Evolutionary conservation across 768 basidiomycete species (phyloP).

Genomic region (Chalciporus chontae): DNA sequence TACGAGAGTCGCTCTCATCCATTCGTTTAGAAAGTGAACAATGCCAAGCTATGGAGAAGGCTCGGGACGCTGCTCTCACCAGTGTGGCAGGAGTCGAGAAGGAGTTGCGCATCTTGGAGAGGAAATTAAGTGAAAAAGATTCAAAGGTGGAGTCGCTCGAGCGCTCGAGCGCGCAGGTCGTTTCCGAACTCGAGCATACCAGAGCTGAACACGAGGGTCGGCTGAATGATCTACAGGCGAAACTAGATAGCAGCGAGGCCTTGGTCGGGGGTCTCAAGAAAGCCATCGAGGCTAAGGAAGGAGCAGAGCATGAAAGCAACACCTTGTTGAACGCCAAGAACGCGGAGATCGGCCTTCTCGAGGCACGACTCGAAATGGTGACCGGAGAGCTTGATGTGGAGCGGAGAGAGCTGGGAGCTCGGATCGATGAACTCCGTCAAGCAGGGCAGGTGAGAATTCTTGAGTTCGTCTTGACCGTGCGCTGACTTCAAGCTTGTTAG

Average conservation of each 20-base stretch:
- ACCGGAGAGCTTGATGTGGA: conserved; percentile 53
- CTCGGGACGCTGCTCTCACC: conserved; percentile 41
- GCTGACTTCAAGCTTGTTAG: conserved; percentile 35
- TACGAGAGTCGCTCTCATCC: conserved; percentile 38
- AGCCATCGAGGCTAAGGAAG: conserved; percentile 50
- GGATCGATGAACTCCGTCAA: conserved; percentile 80
- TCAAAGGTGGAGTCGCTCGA: conserved; percentile 47
- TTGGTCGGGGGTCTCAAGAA: conserved; percentile 49
- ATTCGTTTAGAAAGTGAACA: conserved; percentile 21
- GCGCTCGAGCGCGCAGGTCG: conserved; percentile 35
- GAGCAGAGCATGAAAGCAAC: conserved; percentile 46
- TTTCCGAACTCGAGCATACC: conserved; percentile 43
- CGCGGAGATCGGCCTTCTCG: conserved; percentile 55
- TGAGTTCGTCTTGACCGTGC: neutral
- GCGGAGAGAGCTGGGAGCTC: conserved; percentile 59
- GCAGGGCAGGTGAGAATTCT: conserved; percentile 73
- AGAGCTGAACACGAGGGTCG: conserved; percentile 44
- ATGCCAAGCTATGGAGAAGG: conserved; percentile 35
- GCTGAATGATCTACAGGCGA: conserved; percentile 40
- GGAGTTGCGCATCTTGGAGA: conserved; percentile 39
- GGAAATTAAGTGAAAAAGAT: conserved; percentile 42
- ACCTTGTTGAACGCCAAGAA: conserved; percentile 54
- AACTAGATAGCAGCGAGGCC: conserved; percentile 42
- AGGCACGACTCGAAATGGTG: conserved; percentile 43
- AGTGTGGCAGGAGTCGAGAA: conserved; percentile 43